Percentiles rank a stretch among this genome's conserved stretches.
Evolutionary conservation across 257 asterid genomes (phyloP).

Genomic region (Solanum dulcamara): DNA sequence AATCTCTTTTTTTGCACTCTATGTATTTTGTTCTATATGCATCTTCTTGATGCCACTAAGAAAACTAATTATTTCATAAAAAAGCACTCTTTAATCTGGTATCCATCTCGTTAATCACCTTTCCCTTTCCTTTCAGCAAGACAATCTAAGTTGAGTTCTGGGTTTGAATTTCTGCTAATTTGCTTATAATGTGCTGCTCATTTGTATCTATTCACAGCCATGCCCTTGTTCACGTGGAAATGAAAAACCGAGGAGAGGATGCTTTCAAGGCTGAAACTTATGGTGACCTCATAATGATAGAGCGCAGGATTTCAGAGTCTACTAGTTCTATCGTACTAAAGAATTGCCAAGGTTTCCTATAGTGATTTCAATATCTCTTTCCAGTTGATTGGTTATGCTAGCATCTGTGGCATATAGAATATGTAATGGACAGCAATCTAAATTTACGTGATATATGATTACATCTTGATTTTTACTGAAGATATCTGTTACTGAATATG

Average conservation of each 20-base stretch:
- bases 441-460: not conserved
- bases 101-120: not conserved
- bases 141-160: not conserved
- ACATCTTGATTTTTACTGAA: not conserved
- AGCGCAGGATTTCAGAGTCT: slow-evolving; percentile 67
- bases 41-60: not conserved
- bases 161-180: not conserved
- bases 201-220: slow-evolving; percentile 30
- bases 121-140: not conserved
- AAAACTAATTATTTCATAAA: not conserved
- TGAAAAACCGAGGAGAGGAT: slow-evolving; percentile 86
- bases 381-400: not conserved
- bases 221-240: slow-evolving; percentile 81
- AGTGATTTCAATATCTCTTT: not conserved
- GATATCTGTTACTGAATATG: not conserved
- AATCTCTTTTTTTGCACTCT: not conserved
- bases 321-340: slow-evolving; percentile 47
- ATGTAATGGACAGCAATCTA: not conserved
- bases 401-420: not conserved
- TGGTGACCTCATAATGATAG: slow-evolving; percentile 65
- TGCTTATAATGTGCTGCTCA: not conserved
- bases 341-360: slow-evolving; percentile 55
- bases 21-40: not conserved
- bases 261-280: slow-evolving; percentile 73
- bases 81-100: not conserved